Evolutionary conservation across 2,329 filamentous ascomycete species (phyloP).

Genomic region (Teratosphaeria pseudoeucalypti): DNA sequence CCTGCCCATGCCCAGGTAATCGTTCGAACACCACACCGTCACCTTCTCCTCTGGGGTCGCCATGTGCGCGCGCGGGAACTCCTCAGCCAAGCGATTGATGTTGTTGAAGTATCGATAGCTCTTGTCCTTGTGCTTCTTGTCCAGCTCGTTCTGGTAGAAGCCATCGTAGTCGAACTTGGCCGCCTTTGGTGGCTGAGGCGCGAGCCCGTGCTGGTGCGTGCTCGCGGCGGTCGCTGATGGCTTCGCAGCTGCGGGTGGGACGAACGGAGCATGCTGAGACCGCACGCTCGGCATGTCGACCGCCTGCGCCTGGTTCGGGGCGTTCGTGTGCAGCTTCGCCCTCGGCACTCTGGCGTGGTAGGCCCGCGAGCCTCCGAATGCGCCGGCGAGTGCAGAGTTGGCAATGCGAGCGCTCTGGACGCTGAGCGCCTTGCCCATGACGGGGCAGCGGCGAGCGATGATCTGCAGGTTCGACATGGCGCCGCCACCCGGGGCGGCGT

Average conservation of each 20-base stretch:
- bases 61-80: conserved; percentile 93
- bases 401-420: conserved; percentile 55
- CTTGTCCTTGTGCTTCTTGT: conserved; percentile 99
- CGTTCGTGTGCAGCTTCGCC: conserved; percentile 72
- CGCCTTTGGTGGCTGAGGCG: conserved; percentile 38
- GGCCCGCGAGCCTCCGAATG: conserved; percentile 39
- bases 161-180: conserved; percentile 77
- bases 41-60: conserved; percentile 71
- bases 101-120: conserved; percentile 99
- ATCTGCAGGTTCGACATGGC: conserved; percentile 96
- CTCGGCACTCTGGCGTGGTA: conserved; percentile 45
- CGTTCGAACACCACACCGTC: conserved; percentile 98
- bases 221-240: conserved; percentile 1
- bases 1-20: conserved; percentile 95
- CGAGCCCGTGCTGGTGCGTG: conserved; percentile 27
- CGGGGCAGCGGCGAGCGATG: conserved; percentile 85
- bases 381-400: conserved; percentile 36
- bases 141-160: conserved; percentile 80
- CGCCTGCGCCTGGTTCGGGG: conserved; percentile 65
- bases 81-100: conserved; percentile 94
- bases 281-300: conserved; percentile 44
- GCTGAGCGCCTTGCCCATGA: conserved; percentile 90
- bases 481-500: conserved; percentile 60
- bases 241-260: conserved; percentile 6
- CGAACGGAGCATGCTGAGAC: conserved; percentile 13